Evolutionary conservation across 225 moss, liverwort and hornwort genomes (phyloP).

Genomic region (Straminergon stramineum): DNA sequence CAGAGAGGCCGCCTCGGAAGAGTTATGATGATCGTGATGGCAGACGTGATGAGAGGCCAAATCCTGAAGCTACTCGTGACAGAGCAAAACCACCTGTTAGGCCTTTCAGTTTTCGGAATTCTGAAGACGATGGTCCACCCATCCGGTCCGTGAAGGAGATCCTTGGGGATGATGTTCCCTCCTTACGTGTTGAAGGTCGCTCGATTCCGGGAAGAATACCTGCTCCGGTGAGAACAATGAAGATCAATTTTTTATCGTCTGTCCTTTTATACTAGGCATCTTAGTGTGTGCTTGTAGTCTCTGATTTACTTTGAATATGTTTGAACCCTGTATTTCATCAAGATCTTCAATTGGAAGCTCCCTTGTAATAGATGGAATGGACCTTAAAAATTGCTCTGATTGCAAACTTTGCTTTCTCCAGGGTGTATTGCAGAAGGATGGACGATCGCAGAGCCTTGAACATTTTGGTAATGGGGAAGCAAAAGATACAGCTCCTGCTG

Average conservation of each 20-base stretch:
- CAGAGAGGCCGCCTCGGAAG: constrained; percentile 26
- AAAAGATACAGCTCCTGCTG: constrained; percentile 11
- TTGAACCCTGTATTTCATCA: not conserved
- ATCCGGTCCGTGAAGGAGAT: constrained; percentile 81
- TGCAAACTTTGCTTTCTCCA: not conserved
- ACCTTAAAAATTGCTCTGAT: not conserved
- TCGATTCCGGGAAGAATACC: constrained; percentile 11
- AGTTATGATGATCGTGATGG: constrained; percentile 52
- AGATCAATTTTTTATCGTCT: not conserved
- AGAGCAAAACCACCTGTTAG: constrained; percentile 32
- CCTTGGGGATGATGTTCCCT: constrained; percentile 66
- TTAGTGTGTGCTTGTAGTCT: not conserved
- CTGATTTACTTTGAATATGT: not conserved
- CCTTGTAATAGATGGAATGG: not conserved
- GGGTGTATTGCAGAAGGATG: constrained; percentile 53
- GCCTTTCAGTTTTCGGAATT: constrained; percentile 39
- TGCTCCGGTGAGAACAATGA: constrained; percentile 23
- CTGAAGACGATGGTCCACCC: constrained; percentile 55
- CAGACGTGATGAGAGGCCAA: constrained; percentile 17
- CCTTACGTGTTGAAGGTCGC: constrained; percentile 44
- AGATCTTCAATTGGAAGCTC: not conserved
- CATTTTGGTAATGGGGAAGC: constrained; percentile 43
- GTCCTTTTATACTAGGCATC: not conserved
- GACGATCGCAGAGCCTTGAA: constrained; percentile 44
- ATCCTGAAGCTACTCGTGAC: constrained; percentile 25